Percentiles rank a stretch among this genome's conserved stretches.
Evolutionary conservation across 148 eudicot genomes (phyloP).

Genomic region (Rhododendron simsii): DNA sequence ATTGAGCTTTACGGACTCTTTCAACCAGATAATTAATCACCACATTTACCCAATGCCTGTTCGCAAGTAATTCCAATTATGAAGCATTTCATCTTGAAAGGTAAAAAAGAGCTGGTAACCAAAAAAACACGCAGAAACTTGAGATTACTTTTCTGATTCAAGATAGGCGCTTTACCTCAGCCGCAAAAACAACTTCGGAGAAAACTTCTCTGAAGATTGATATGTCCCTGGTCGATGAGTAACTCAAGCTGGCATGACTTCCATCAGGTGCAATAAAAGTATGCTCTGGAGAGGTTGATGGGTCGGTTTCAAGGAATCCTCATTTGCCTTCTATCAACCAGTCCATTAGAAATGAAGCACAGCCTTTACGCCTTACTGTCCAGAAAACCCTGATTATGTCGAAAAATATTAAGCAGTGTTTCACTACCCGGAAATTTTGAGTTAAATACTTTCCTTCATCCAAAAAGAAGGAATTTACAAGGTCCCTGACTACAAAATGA

Average conservation of each 20-base stretch:
- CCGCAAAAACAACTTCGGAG: conserved; percentile 49
- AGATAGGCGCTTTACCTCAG: conserved; percentile 32
- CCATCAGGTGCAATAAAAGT: conserved; percentile 65
- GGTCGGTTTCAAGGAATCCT: conserved; percentile 71
- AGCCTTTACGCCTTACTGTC: conserved; percentile 58
- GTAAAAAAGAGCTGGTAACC: background rate
- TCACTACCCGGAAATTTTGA: background rate
- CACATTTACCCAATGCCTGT: conserved; percentile 52
- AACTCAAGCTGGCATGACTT: conserved; percentile 75
- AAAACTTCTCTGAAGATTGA: conserved; percentile 73
- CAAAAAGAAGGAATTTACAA: background rate
- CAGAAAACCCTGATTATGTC: conserved; percentile 36
- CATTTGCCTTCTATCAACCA: conserved; percentile 68
- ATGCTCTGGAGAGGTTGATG: conserved; percentile 91
- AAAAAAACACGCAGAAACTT: background rate
- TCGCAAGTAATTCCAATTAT: background rate
- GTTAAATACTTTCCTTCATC: background rate
- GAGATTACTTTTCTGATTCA: background rate
- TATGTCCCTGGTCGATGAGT: conserved; percentile 90
- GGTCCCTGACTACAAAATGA: background rate
- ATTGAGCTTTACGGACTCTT: conserved; percentile 56
- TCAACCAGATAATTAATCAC: conserved; percentile 46
- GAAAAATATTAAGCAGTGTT: background rate
- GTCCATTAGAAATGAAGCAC: conserved; percentile 60
- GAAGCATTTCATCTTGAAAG: background rate